Base-by-base conservation (phyloP, 805 yeast species). In the Blastobotrys mokoenaii region DNA sequence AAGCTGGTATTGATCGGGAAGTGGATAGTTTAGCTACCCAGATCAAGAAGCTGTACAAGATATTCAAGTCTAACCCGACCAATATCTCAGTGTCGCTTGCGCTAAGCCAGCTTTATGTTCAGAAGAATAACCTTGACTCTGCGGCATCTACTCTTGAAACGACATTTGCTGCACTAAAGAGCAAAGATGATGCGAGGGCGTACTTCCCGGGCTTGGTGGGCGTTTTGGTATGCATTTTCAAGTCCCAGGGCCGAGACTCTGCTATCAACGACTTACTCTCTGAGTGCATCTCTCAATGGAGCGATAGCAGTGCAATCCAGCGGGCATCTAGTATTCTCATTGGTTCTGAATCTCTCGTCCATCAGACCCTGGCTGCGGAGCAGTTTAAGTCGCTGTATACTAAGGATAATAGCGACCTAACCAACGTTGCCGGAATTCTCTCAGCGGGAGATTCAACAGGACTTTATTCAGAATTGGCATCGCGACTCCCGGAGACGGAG, bases 141-240 rank as follows among this genome's bases (percentile, higher is more conserved):
- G 63, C 65, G 6, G 48, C 59, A 8, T 38, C 50, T 31, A 47
- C 50, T 29, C 61, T 62, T 47, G 64, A 56, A 51, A n/a, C 40
- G n/a, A 37, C 41, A 1, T 30, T 37, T 33, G 18, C 20, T 8
- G 27, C n/a, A 4, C 17, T 47, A 12, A 43, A 46, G 36, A 27
- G 18, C 18, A 32, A 40, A 2, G 33, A 33, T 1, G 39, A n/a
- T 29, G 25, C n/a, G 6, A 33, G 20, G 34, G 46, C 51, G 20
- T 37, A 58, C 3, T 46, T 54, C 3, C 81, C 84, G 2, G 75
- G 76, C 3, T 57, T 82, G 38, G 65, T 74, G 34, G 76, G 78
- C 22, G 62, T 72, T 3, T 60, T 79, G 25, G 65, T 73, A 8
- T 66, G 75, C 11, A 55, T 80, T 5, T 77, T 74, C 57, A 81